phyloP scores from a whole-genome alignment of 2,329 filamentous ascomycete species.

The Calonectria henricotiae region DNA sequence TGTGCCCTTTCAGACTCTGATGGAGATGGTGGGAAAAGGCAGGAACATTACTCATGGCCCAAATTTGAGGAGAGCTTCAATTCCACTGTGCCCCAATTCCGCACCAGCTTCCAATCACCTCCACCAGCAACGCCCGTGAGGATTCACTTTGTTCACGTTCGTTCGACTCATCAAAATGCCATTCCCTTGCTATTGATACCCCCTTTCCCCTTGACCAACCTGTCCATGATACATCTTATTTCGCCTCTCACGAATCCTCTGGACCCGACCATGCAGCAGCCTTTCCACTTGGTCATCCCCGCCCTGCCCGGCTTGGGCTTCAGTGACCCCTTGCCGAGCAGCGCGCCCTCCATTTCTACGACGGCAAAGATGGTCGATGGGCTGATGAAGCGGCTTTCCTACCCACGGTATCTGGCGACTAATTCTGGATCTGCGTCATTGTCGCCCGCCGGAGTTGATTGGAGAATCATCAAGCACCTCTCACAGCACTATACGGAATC shows the following conservation, averaged over 20 bases:
- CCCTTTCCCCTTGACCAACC: constrained; percentile 76
- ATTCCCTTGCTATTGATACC: constrained; percentile 78
- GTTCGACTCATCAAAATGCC: constrained; percentile 68
- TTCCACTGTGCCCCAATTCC: constrained; percentile 74
- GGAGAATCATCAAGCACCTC: constrained; percentile 66
- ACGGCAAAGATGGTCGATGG: constrained; percentile 72
- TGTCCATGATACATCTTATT: constrained; percentile 73
- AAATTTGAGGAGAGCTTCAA: constrained; percentile 74
- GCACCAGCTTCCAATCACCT: constrained; percentile 68
- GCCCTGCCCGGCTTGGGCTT: constrained; percentile 79
- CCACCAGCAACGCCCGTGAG: constrained; percentile 64
- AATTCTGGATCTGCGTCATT: constrained; percentile 67
- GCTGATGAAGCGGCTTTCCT: constrained; percentile 75
- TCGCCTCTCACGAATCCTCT: constrained; percentile 70
- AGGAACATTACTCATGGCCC: constrained; percentile 78
- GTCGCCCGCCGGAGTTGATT: constrained; percentile 68
- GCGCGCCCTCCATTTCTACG: constrained; percentile 65
- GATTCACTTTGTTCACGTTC: constrained; percentile 77
- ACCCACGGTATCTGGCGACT: constrained; percentile 72
- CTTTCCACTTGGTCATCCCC: constrained; percentile 79
- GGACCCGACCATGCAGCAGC: constrained; percentile 62
- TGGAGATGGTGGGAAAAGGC: constrained; percentile 62
- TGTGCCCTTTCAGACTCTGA: constrained; percentile 19
- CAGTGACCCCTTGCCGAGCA: constrained; percentile 73
- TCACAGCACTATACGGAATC: constrained; percentile 65